Evolutionary conservation across 2,329 filamentous ascomycete genomes (phyloP), one percentile per base, ranked within the genome.

Genomic region (Penicillium hesseltinei): DNA sequence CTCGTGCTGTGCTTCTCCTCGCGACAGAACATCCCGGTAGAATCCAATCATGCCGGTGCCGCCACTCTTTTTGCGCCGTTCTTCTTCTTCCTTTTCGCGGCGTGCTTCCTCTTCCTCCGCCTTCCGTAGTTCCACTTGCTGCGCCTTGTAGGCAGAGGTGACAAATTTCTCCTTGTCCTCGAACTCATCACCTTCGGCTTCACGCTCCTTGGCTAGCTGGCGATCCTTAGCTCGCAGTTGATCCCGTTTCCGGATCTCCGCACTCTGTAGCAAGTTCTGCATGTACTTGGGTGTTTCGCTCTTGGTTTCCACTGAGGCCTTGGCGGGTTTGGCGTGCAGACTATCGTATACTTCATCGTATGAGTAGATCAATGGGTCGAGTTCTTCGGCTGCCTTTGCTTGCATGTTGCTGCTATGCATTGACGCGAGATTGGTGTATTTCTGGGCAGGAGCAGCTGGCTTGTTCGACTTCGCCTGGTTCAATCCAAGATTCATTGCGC

Each of bases 141-240:
- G 85, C 59, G 78, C 77, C 71, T 86, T 87, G 71, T 88, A 88
- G 36, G 85, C 85, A 1, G 78, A 77, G 2, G 85, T 88, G 42
- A 88, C 85, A 60, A 88, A 88, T 67, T 83, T 86, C 70, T 88
- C 85, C 68, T 87, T 88, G 64, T 87, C 85, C 0, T 80, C 84
- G 58, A 85, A 88, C 59, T 85, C 84, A 48, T 88, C 85, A n/a
- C 85, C 85, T 66, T 88, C 85, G 0, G 80, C 81, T 64, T 88
- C 85, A 29, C 85, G 79, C 66, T 88, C 85, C 57, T 80, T 80
- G 51, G 84, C 81, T 13, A 88, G 66, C 56, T 84, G 68, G 60
- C 85, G 85, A 68, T 88, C 85, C 36, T 81, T 78, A 19, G 85
- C 85, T 8, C 85, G 79, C 49, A 85, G 71, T 61, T 85, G 83